Base-by-base conservation (phyloP, 805 yeast genomes). In the Hanseniaspora lindneri region DNA sequence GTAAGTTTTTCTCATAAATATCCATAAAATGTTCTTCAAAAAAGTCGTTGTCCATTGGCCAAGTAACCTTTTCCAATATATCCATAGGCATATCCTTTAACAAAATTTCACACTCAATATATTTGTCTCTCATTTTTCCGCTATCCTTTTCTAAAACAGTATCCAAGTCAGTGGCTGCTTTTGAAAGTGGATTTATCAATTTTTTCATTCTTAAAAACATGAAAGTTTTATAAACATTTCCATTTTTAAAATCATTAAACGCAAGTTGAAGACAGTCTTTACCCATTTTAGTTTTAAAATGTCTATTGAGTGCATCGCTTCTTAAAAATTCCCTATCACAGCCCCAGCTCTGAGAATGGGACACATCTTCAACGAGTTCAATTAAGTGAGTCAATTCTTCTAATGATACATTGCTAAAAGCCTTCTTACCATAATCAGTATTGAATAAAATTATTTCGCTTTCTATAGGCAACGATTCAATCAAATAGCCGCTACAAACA, bases 321-420 rank as follows among this genome's bases (percentile, higher is more conserved):
- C 94, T 65, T 3, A 88, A 89, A 66, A 83, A 83, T 56, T 74
- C 71, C 66, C 79, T 80, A 6, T 83, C 83, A 64, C 94, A 83
- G 0, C 94, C 94, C 94, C 94, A 83, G 17, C 10, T 5, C 8
- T 25, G 7, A 16, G 32, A 25, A 13, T 32, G 14, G 44, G 41
- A 19, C 7, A 11, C 8, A 13, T 24, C 28, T 32, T 46, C 49
- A 25, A 46, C 43, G 5, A n/a, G 17, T 14, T 11, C 17, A 9
- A 16, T 8, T 21, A 39, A 35, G 6, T 19, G 35, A 28, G 29
- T 13, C 13, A 35, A 28, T 14, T 43, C 41, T 23, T n/a, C n/a
- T 10, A 16, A 5, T 3, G 39, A 43, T n/a, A 29, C 16, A 23
- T 25, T 36, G 11, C 17, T 25, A 33, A 7, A 33, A 13, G 34